Conservation (phyloP, 768 basidiomycete genomes). For the Serendipita sp. region DNA sequence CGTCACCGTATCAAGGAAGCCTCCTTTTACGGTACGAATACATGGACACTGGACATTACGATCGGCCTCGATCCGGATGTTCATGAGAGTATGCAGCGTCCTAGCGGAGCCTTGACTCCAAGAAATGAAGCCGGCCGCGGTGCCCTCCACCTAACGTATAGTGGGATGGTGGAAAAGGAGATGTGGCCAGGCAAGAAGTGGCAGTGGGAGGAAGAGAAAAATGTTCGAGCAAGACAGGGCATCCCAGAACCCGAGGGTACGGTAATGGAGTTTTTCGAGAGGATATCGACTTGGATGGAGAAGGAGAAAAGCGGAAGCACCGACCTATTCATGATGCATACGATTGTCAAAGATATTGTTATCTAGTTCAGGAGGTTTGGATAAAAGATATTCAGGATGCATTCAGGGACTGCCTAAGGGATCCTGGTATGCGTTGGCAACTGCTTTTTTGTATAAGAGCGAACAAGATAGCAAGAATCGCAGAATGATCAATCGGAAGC, state of each 20-base stretch:
- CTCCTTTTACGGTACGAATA: constrained; percentile 64
- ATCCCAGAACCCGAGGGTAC: constrained; percentile 13
- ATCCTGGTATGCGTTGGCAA: too few relatives aligned
- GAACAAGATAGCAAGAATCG: too few relatives aligned
- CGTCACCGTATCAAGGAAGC: constrained; percentile 88
- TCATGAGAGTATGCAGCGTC: constrained; percentile 12
- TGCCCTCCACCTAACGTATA: constrained; percentile 48
- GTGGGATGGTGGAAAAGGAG: constrained; percentile 66
- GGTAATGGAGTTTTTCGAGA: constrained; percentile 58
- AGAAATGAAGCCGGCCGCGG: constrained; percentile 13
- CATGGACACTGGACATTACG: constrained; percentile 59
- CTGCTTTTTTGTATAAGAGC: too few relatives aligned
- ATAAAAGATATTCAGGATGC: neutral
- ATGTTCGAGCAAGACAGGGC: constrained; percentile 25
- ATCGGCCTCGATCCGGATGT: constrained; percentile 32
- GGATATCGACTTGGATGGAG: constrained; percentile 58
- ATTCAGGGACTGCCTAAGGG: neutral
- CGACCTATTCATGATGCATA: constrained; percentile 27
- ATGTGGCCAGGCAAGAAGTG: constrained; percentile 68
- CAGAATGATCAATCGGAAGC: constrained; percentile 56
- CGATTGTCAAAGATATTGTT: constrained; percentile 9
- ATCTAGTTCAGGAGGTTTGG: neutral
- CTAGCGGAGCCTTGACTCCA: constrained; percentile 14
- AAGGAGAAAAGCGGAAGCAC: constrained; percentile 40
- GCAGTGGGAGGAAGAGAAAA: constrained; percentile 24